Evolutionary conservation across 108 stramenopile genomes (phyloP).

Genomic region (Skeletonema menzelii): DNA sequence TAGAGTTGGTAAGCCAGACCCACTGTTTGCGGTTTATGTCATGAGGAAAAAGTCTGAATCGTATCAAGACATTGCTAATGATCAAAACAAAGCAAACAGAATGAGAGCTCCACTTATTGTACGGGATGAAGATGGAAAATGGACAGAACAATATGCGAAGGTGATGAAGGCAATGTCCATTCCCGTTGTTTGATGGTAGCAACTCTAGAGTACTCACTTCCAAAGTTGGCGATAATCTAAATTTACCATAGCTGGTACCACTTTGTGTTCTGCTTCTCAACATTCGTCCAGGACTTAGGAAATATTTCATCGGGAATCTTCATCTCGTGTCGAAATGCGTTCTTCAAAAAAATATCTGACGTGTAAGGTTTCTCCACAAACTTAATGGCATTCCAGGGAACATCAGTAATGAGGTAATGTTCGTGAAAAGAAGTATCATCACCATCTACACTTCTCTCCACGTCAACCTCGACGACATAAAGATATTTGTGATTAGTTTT

Average conservation of each 20-base stretch:
- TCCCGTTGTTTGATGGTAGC: conserved; percentile 23
- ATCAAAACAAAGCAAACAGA: neutral
- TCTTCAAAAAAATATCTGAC: conserved; percentile 61
- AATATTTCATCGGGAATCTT: conserved; percentile 66
- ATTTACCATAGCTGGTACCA: neutral
- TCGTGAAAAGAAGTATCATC: conserved; percentile 11
- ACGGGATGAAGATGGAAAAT: conserved; percentile 42
- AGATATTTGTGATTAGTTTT: conserved; percentile 13
- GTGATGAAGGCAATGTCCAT: conserved; percentile 55
- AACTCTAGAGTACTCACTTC: neutral
- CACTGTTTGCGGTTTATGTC: conserved; percentile 59
- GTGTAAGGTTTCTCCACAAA: conserved; percentile 64
- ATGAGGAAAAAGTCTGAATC: conserved; percentile 32
- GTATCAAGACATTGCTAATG: neutral
- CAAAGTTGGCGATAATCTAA: neutral
- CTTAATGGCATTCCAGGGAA: conserved; percentile 65
- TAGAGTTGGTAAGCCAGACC: conserved; percentile 18
- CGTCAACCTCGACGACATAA: conserved; percentile 27
- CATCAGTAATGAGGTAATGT: conserved; percentile 36
- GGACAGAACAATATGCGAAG: conserved; percentile 49
- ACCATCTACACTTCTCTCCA: conserved; percentile 11
- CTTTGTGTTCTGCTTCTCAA: neutral
- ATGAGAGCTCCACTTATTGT: conserved; percentile 32
- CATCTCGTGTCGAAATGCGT: conserved; percentile 71
- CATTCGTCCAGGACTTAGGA: conserved; percentile 56